Percentiles rank a stretch among this genome's conserved stretches.
Evolutionary conservation across 805 yeast species (phyloP).

Genomic region (Candida jianshihensis): DNA sequence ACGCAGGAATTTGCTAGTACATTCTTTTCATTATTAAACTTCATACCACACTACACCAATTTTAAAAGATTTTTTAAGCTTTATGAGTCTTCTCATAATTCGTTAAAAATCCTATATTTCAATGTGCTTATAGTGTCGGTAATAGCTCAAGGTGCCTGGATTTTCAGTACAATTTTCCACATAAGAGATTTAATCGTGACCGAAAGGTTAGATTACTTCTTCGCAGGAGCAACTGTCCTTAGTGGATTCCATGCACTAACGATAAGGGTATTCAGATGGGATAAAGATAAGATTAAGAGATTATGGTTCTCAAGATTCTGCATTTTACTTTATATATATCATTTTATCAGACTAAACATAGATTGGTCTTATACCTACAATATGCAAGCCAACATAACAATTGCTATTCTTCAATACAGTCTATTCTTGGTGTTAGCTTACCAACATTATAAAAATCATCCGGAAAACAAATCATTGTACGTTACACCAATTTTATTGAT

Average conservation of each 20-base stretch:
- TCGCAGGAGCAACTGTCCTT: constrained; percentile 85
- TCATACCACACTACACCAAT: constrained; percentile 55
- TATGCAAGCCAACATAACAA: constrained; percentile 79
- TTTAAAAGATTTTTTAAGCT: constrained; percentile 24
- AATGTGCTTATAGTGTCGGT: constrained; percentile 44
- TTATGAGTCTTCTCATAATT: constrained; percentile 4
- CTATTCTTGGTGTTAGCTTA: constrained; percentile 25
- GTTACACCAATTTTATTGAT: constrained; percentile 47
- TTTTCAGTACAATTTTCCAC: constrained; percentile 80
- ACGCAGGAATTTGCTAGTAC: constrained; percentile 81
- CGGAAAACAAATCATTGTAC: constrained; percentile 19
- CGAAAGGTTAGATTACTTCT: constrained; percentile 83
- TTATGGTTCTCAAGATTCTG: constrained; percentile 34
- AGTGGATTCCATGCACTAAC: constrained; percentile 68
- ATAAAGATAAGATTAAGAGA: constrained; percentile 32
- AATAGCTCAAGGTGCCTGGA: constrained; percentile 83
- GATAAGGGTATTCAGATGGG: constrained; percentile 55
- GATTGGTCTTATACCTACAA: constrained; percentile 92
- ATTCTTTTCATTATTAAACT: constrained; percentile 67
- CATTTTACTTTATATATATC: constrained; percentile 47
- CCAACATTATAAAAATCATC: constrained; percentile 22
- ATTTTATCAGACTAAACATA: constrained; percentile 54
- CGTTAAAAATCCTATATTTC: constrained; percentile 14
- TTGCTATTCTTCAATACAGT: constrained; percentile 72
- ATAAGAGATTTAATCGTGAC: constrained; percentile 74